Base-by-base conservation (phyloP, 2,329 filamentous ascomycete species). In the Apiospora rasikravindrae region DNA sequence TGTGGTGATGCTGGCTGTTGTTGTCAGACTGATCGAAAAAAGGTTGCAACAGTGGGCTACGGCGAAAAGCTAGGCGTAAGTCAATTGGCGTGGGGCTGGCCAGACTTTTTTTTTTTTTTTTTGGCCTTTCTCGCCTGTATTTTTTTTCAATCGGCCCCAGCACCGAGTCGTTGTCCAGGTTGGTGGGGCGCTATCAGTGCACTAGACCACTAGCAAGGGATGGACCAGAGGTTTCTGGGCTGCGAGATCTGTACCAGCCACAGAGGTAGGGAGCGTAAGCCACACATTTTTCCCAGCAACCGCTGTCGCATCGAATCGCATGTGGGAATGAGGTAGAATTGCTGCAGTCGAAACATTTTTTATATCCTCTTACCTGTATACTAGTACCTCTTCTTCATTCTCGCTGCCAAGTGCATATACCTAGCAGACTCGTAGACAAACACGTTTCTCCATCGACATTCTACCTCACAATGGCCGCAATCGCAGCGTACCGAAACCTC, bases 401-500 rank as follows among this genome's bases (percentile, higher is more conserved):
- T 29, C 6, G 13, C 7, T 13, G 29, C 8, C 16, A 8, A n/a
- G 19, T 19, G 19, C 19, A 22, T n/a, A 37, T 37, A 61, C 19
- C 0, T 8, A 7, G 6, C 8, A 40, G 19, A 37, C 22, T n/a
- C 19, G 11, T 10, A 13, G 24, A 24, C 19, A 2, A 10, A 26
- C 49, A 26, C n/a, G 49, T 14, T 6, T 51, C 11, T 5, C 19
- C 10, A 11, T 13, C 29, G 33, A 64, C 33, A 1, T 11, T 10
- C 22, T 74, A 26, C 10, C 11, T 4, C 42, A 57, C 73, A 69
- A 90, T 95, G 86, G 93, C 94, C 19, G 72, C 78, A 37, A 37
- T 78, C 5, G 73, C 76, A 79, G 94, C 94, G 49, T 98, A 98
- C 84, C 88, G 95, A 79, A 88, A 92, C 76, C 85, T 98, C 57